phyloP scores from a whole-genome alignment of 2,329 filamentous ascomycete species.

The Colletotrichum acutatum region DNA sequence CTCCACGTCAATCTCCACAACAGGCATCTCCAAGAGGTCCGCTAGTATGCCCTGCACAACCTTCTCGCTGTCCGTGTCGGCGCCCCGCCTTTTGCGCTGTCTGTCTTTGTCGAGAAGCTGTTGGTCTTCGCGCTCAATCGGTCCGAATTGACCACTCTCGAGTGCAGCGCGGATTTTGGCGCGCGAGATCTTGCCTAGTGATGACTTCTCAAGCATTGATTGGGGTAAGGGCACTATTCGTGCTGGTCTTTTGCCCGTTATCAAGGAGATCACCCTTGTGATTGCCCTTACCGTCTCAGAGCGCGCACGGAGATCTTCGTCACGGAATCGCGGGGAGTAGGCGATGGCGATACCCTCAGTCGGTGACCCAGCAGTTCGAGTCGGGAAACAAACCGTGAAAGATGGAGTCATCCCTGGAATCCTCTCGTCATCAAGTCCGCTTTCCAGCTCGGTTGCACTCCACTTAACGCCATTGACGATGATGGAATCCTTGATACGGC shows the following conservation, averaged over 20 bases:
- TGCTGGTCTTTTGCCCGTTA: conserved; percentile 13
- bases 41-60: conserved; percentile 37
- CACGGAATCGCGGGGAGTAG: conserved; percentile 47
- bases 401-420: conserved; percentile 40
- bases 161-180: conserved; percentile 50
- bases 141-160: conserved; percentile 43
- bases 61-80: conserved; percentile 38
- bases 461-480: conserved; percentile 61
- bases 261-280: conserved; percentile 17
- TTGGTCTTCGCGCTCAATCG: conserved; percentile 27
- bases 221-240: conserved; percentile 22
- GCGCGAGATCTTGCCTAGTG: conserved; percentile 48
- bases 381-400: conserved; percentile 53
- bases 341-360: conserved; percentile 54
- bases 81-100: conserved; percentile 31
- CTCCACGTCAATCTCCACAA: conserved; percentile 38
- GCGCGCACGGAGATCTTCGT: conserved; percentile 39
- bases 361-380: conserved; percentile 9
- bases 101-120: conserved; percentile 35
- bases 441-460: conserved; percentile 49
- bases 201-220: conserved; percentile 11
- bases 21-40: conserved; percentile 31
- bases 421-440: conserved; percentile 47
- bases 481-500: conserved; percentile 54
- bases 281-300: conserved; percentile 37